phyloP scores from a whole-genome alignment of 1,139 yeast genomes.

The Magnusiomyces magnusii region DNA sequence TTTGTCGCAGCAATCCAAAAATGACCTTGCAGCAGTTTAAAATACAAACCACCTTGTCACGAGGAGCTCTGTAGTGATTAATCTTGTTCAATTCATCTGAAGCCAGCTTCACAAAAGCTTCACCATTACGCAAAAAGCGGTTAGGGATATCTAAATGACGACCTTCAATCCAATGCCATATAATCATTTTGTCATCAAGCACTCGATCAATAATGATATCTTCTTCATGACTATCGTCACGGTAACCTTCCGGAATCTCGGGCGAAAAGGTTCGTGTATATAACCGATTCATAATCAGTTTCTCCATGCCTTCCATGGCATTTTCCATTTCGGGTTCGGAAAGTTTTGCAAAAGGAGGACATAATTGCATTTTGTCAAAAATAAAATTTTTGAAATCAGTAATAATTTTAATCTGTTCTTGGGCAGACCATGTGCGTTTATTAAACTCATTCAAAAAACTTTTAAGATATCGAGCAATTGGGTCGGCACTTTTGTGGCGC shows the following conservation, averaged over 20 bases:
- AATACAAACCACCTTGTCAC: conserved; percentile 89
- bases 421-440: conserved; percentile 62
- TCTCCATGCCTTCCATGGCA: conserved; percentile 87
- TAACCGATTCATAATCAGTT: conserved; percentile 80
- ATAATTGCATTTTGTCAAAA: conserved; percentile 52
- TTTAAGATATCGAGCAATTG: conserved; percentile 76
- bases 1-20: conserved; percentile 72
- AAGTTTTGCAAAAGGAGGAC: conserved; percentile 70
- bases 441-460: conserved; percentile 68
- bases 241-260: conserved; percentile 42
- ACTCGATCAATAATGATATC: conserved; percentile 58
- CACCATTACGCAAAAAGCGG: conserved; percentile 39
- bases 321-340: conserved; percentile 56
- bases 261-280: conserved; percentile 81
- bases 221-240: conserved; percentile 45
- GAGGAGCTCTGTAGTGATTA: conserved; percentile 80
- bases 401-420: conserved; percentile 71
- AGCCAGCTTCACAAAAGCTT: conserved; percentile 63
- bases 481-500: conserved; percentile 73
- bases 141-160: conserved; percentile 72
- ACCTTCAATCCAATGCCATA: conserved; percentile 70
- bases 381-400: conserved; percentile 60
- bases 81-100: conserved; percentile 61
- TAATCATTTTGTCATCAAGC: conserved; percentile 50
- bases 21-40: conserved; percentile 89